These are phyloP conservation scores for Phytophthora melonis DNA, from an alignment of 352 stramenopile species.

Conservation along the genomic window DNA sequence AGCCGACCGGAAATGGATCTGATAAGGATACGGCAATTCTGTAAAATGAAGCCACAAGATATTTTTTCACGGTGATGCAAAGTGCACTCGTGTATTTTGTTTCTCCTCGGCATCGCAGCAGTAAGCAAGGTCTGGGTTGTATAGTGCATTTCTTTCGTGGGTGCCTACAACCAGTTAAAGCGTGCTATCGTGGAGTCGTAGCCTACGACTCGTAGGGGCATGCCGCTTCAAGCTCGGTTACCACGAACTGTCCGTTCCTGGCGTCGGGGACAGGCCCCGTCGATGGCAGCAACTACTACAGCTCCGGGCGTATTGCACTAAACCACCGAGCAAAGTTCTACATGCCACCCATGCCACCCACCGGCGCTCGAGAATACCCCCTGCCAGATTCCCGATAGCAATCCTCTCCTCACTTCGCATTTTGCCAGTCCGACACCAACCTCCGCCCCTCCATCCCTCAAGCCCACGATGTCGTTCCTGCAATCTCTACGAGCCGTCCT, in stretches of 20 bases:
- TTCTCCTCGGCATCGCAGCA: too few relatives aligned
- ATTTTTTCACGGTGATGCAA: neutral
- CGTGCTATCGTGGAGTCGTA: neutral
- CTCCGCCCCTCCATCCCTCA: neutral
- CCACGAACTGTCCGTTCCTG: conserved; percentile 9
- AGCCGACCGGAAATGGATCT: neutral
- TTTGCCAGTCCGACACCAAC: conserved; percentile 12
- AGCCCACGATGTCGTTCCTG: conserved; percentile 28
- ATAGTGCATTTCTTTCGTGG: neutral
- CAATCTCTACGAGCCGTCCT: conserved; percentile 13
- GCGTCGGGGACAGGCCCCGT: conserved; percentile 5
- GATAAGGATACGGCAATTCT: neutral
- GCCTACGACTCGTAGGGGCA: neutral
- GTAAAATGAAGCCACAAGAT: neutral
- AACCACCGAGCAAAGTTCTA: conserved; percentile 8
- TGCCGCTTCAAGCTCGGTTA: conserved; percentile 8
- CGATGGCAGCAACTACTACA: conserved; percentile 7
- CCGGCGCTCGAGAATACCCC: neutral
- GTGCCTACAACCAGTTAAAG: neutral
- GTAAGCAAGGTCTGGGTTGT: neutral
- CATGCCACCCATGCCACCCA: conserved; percentile 10
- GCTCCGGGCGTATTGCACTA: conserved; percentile 8
- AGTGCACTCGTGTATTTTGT: neutral
- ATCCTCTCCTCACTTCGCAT: conserved; percentile 27
- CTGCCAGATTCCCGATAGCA: neutral